Evolutionary conservation across 2,329 filamentous ascomycete genomes (phyloP), one percentile per base, ranked within the genome.

Genomic region (Neofusicoccum sp.): DNA sequence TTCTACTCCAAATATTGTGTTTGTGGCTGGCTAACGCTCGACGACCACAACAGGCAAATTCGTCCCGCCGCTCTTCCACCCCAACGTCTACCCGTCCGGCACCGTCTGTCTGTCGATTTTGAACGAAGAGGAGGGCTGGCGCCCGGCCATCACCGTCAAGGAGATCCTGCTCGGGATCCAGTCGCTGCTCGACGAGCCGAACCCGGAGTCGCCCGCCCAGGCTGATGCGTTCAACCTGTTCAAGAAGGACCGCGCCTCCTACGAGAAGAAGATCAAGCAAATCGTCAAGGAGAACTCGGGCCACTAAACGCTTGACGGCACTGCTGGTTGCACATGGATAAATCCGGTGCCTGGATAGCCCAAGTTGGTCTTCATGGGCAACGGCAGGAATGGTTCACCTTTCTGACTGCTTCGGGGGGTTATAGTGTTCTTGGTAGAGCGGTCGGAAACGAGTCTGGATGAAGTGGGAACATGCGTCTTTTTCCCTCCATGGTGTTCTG

Each of bases 81-180:
- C 95, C 0, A 99, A 99, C 77, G 95, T 99, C 69, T 99, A 99
- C 76, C 95, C 95, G 0, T 98, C 94, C 0, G 96, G 95, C 69
- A 99, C 95, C 52, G 95, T 99, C 66, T 99, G 95, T 75, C 85
- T 99, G 28, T 97, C 92, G 33, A 99, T 99, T 69, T 81, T 99
- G 68, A 99, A 98, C 79, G 96, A 99, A 77, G 95, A 99, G 71
- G 95, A 99, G 76, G 93, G 91, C 6, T 99, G 96, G 95, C 96
- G 96, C 78, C 96, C 95, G 1, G 94, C 95, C 6, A 99, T 99
- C 73, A 99, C 95, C 0, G 92, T 99, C 76, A 98, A 97, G 80
- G 93, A 98, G 79, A 98, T 99, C 67, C 85, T 98, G 5, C 85
- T 98, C 1, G 95, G 95, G 54, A 96, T 99, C 64, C 95, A 99